Conservation (phyloP, 1,284 basidiomycete species). For the Ceratobasidium sp. region DNA sequence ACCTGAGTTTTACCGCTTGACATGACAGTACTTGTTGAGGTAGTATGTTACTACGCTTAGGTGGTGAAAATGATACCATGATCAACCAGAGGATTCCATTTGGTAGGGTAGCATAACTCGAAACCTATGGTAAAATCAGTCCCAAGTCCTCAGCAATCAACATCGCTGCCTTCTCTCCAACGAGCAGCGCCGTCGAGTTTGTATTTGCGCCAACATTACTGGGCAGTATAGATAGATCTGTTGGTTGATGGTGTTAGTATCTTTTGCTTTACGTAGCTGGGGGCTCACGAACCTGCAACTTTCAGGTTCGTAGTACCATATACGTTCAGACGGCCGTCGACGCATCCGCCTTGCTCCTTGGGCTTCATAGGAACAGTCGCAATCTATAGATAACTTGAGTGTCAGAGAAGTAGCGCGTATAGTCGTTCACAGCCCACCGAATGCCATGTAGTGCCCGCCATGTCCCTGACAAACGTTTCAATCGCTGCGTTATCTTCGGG, state of each 20-base stretch:
- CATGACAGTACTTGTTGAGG: too few relatives aligned
- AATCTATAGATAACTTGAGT: not conserved
- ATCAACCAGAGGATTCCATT: too few relatives aligned
- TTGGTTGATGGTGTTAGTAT: not conserved
- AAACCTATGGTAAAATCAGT: constrained; percentile 20
- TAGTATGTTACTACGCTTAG: too few relatives aligned
- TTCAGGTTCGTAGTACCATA: constrained; percentile 58
- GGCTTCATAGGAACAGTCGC: constrained; percentile 59
- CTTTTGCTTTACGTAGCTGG: not conserved
- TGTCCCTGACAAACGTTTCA: constrained; percentile 40
- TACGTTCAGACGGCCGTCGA: constrained; percentile 57
- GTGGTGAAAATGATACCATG: too few relatives aligned
- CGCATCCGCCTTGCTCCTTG: constrained; percentile 57
- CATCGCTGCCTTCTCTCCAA: constrained; percentile 42
- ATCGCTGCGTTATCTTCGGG: constrained; percentile 52
- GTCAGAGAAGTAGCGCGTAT: not conserved
- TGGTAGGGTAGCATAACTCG: too few relatives aligned
- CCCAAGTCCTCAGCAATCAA: constrained; percentile 38
- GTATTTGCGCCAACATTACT: constrained; percentile 44
- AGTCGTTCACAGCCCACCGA: not conserved
- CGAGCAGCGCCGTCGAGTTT: constrained; percentile 31
- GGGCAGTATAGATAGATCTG: constrained; percentile 16
- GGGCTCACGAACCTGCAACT: constrained; percentile 19
- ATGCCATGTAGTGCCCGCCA: constrained; percentile 18
- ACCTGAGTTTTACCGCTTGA: too few relatives aligned